phyloP scores from a whole-genome alignment of 352 stramenopile genomes.

The Pseudoperonospora humuli region DNA sequence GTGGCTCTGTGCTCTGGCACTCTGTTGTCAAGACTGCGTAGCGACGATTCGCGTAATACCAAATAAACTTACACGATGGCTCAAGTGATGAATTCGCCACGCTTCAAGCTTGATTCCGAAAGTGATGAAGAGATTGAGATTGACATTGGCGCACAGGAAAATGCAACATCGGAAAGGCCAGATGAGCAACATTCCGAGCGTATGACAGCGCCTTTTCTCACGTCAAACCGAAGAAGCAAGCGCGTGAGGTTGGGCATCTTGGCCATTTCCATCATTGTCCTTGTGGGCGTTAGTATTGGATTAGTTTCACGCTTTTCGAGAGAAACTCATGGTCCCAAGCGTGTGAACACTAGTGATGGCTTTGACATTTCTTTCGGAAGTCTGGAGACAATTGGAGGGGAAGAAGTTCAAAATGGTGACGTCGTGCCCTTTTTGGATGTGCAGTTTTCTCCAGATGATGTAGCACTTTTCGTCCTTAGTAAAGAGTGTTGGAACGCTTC shows the following conservation, averaged over 20 bases:
- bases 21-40: no score
- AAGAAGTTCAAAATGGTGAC: constrained; percentile 12
- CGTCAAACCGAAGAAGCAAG: constrained; percentile 4
- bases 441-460: constrained; percentile 20
- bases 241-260: constrained; percentile 7
- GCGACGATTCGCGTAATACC: not conserved
- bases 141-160: constrained; percentile 12
- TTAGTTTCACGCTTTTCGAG: constrained; percentile 16
- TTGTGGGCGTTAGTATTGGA: constrained; percentile 22
- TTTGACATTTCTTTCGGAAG: constrained; percentile 12
- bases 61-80: constrained; percentile 8
- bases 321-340: constrained; percentile 1
- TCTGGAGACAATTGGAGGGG: constrained; percentile 18
- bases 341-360: constrained; percentile 2
- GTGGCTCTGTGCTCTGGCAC: not conserved
- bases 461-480: constrained; percentile 38
- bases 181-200: constrained; percentile 9
- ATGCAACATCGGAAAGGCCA: not conserved
- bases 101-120: constrained; percentile 14
- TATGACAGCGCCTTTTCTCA: constrained; percentile 12
- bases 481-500: constrained; percentile 54
- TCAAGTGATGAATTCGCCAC: constrained; percentile 15
- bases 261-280: constrained; percentile 15
- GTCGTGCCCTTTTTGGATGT: constrained; percentile 35
- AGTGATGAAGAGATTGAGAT: constrained; percentile 29